These are phyloP conservation scores for Pisolithus microcarpus DNA, from an alignment of 768 basidiomycete genomes.

Conservation along the genomic window DNA sequence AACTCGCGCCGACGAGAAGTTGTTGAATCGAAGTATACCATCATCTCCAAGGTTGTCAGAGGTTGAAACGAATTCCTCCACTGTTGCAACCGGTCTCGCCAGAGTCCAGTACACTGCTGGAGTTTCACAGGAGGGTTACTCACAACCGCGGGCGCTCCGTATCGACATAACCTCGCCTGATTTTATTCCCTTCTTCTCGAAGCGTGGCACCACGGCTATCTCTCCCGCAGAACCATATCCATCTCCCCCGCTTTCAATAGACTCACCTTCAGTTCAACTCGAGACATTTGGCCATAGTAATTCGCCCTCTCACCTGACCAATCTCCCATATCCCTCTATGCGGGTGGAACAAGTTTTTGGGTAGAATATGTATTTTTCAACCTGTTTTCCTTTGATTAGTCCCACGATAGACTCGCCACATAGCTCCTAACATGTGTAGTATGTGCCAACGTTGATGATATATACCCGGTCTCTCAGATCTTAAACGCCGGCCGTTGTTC, in stretches of 20 bases:
- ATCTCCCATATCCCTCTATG: conserved; percentile 1
- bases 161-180: conserved; percentile 13
- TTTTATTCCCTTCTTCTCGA: conserved; percentile 14
- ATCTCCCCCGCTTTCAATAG: conserved; percentile 36
- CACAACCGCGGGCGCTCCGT: conserved; percentile 15
- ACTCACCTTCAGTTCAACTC: conserved; percentile 16
- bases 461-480: not conserved
- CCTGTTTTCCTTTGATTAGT: not conserved
- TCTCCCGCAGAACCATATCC: conserved; percentile 41
- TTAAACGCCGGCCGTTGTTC: no score
- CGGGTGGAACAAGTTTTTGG: conserved; percentile 11
- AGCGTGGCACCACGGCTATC: conserved; percentile 14
- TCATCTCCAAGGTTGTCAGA: conserved; percentile 5
- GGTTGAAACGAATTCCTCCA: conserved; percentile 1
- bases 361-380: conserved; percentile 21
- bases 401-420: not conserved
- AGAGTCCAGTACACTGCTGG: conserved; percentile 9
- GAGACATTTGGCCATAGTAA: conserved; percentile 10
- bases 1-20: conserved; percentile 51
- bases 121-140: not conserved
- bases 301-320: conserved; percentile 1
- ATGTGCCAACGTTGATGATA: not conserved
- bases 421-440: no score
- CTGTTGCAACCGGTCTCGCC: conserved; percentile 22
- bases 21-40: conserved; percentile 41